phyloP scores from a whole-genome alignment of 192 early-diverging fungal species.

The Coemansia sp. region DNA sequence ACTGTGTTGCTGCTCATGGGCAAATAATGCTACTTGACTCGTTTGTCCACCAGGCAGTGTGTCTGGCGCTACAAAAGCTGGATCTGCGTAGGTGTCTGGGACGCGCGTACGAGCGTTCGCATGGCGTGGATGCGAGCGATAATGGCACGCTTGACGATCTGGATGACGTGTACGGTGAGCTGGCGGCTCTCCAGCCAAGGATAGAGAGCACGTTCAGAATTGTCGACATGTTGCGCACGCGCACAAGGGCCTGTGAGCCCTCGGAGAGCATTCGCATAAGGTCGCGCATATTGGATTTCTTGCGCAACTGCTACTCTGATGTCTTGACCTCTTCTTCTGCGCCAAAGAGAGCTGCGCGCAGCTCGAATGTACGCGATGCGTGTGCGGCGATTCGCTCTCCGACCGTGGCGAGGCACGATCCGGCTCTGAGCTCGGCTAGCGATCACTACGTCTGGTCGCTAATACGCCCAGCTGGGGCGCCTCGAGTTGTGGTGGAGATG shows the following conservation, averaged over 20 bases:
- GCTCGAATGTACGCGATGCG: not conserved
- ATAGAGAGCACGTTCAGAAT: slow-evolving; percentile 13
- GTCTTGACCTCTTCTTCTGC: slow-evolving; percentile 1
- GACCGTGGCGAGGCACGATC: not conserved
- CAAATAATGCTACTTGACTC: slow-evolving; percentile 39
- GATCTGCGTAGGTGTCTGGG: slow-evolving; percentile 23
- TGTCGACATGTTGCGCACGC: slow-evolving; percentile 19
- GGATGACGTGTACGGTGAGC: slow-evolving; percentile 10
- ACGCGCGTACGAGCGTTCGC: slow-evolving; percentile 13
- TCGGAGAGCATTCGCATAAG: slow-evolving; percentile 18
- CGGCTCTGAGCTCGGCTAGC: not conserved
- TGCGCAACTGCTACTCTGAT: slow-evolving; percentile 25
- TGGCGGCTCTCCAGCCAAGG: slow-evolving; percentile 18
- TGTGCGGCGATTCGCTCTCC: not conserved
- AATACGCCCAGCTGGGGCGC: slow-evolving; percentile 21
- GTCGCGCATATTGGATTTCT: slow-evolving; percentile 17
- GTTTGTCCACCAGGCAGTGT: slow-evolving; percentile 32
- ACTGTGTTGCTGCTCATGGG: slow-evolving; percentile 7
- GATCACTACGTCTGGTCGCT: slow-evolving; percentile 26
- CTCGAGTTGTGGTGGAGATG: slow-evolving; percentile 19
- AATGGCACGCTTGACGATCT: not conserved
- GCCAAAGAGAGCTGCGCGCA: not conserved
- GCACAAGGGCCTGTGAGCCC: slow-evolving; percentile 16
- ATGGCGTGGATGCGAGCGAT: not conserved
- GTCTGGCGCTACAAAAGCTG: slow-evolving; percentile 21